These are phyloP conservation scores for Nitzschia sp. DNA, from an alignment of 108 stramenopile genomes.

Conservation along the genomic window DNA sequence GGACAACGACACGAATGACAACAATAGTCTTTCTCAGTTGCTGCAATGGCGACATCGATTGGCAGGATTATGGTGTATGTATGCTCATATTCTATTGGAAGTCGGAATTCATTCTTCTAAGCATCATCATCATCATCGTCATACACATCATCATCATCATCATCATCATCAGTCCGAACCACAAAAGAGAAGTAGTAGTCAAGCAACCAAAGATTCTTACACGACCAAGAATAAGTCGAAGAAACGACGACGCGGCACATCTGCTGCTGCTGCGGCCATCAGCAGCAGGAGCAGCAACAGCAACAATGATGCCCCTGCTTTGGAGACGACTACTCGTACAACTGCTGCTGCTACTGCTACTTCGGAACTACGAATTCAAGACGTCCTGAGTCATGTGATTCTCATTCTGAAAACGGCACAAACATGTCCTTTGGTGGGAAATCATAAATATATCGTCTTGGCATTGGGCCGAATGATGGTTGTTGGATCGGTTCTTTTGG, in stretches of 20 bases:
- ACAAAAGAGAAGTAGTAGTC: neutral
- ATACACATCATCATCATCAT: neutral
- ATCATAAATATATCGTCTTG: conserved; percentile 3
- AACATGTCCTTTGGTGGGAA: neutral
- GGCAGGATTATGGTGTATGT: neutral
- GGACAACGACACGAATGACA: neutral
- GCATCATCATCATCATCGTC: neutral
- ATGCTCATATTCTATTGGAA: conserved; percentile 1
- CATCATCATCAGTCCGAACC: neutral
- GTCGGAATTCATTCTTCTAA: neutral
- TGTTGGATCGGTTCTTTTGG: neutral
- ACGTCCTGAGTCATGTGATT: neutral
- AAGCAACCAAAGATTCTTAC: neutral
- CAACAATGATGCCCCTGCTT: neutral
- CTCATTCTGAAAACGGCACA: neutral
- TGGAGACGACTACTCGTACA: neutral
- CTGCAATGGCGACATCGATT: neutral
- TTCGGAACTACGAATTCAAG: neutral
- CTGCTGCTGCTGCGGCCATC: neutral
- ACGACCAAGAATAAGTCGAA: neutral
- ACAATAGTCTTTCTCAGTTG: neutral
- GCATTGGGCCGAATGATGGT: neutral
- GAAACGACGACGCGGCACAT: neutral
- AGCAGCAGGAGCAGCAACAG: neutral
- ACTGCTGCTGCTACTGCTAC: neutral